Evolutionary conservation across 2,329 filamentous ascomycete species (phyloP).

Genomic region (Apiospora arundinis): DNA sequence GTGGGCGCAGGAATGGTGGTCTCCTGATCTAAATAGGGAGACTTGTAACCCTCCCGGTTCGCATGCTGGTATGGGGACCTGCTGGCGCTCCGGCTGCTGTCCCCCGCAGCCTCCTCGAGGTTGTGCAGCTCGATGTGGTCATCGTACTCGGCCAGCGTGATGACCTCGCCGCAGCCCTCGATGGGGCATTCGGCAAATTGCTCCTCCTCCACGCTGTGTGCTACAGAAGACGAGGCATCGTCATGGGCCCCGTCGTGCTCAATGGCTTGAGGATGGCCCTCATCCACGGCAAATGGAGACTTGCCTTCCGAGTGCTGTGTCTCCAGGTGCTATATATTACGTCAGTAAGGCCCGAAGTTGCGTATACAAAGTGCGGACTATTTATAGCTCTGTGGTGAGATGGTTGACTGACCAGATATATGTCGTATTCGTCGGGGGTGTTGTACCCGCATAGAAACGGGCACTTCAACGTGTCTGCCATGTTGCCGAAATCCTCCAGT

Average conservation of each 20-base stretch:
- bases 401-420: conserved; percentile 42
- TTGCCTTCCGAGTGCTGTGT: conserved; percentile 34
- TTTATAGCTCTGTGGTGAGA: not conserved
- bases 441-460: conserved; percentile 47
- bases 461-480: conserved; percentile 33
- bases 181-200: conserved; percentile 60
- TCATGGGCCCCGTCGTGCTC: not conserved
- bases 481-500: not conserved
- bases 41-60: conserved; percentile 21
- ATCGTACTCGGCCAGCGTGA: conserved; percentile 58
- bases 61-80: not conserved
- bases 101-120: conserved; percentile 49
- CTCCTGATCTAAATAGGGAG: conserved; percentile 18
- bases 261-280: not conserved
- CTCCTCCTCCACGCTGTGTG: conserved; percentile 37
- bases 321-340: conserved; percentile 40
- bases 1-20: not conserved
- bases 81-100: conserved; percentile 11
- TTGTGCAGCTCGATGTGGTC: conserved; percentile 66
- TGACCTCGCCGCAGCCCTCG: conserved; percentile 65
- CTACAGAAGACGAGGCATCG: conserved; percentile 8
- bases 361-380: not conserved
- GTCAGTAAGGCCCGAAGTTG: not conserved
- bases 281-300: conserved; percentile 33
- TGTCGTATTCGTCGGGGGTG: conserved; percentile 42